Percentiles rank a stretch among this genome's conserved stretches.
phyloP scores from a whole-genome alignment of 306 rosid genomes.

The Sicyos baderoa region DNA sequence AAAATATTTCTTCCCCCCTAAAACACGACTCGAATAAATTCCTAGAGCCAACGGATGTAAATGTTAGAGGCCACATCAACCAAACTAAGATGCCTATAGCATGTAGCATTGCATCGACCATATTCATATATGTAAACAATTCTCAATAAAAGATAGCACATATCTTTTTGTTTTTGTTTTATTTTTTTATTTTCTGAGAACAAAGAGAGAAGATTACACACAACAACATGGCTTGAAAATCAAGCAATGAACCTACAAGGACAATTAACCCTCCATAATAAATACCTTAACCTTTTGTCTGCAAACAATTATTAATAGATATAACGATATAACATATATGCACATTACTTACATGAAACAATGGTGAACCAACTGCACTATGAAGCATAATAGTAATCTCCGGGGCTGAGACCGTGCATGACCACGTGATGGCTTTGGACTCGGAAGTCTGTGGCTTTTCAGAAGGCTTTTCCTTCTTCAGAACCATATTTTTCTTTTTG shows the following conservation, averaged over 20 bases:
- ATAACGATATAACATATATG: not conserved
- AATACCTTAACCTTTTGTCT: conserved; percentile 1
- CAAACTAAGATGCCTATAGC: not conserved
- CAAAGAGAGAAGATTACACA: not conserved
- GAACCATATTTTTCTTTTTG: conserved; percentile 67
- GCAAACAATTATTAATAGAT: not conserved
- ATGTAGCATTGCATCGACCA: not conserved
- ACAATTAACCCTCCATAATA: not conserved
- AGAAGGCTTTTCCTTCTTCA: conserved; percentile 47
- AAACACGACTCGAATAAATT: not conserved
- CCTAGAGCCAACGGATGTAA: not conserved
- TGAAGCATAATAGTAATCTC: conserved; percentile 85
- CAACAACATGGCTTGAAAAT: not conserved
- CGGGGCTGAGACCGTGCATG: conserved; percentile 93
- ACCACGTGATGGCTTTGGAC: conserved; percentile 77
- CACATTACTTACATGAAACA: conserved; percentile 73
- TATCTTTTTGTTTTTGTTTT: no score
- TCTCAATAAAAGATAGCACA: not conserved
- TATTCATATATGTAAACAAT: not conserved
- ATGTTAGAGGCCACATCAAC: no score
- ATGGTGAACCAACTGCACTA: conserved; percentile 55
- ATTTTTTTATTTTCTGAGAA: not conserved
- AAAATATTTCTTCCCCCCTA: not conserved
- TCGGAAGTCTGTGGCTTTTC: conserved; percentile 51
- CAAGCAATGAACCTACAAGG: not conserved